Evolutionary conservation across 2,329 filamentous ascomycete genomes (phyloP), one percentile per base, ranked within the genome.

Genomic region (Sporothrix pseudoabietina): DNA sequence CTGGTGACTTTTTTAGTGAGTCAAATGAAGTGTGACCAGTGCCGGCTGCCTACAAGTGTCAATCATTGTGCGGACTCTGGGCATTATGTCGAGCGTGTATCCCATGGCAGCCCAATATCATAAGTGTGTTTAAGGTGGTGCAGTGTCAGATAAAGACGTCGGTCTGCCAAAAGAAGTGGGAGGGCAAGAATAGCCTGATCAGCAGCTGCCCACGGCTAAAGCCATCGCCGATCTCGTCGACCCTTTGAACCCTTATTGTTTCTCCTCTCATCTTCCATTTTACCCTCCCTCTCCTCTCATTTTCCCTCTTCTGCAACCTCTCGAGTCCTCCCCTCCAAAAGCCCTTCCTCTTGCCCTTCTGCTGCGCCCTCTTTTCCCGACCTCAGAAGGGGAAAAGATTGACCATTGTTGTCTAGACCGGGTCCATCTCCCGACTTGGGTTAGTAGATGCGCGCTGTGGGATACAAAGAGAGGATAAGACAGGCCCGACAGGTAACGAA

Each of bases 381-480:
- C 39, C 39, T 44, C 39, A 66, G 5, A 47, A 30, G 5, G 61
- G 61, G 12, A 66, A 47, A 30, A 47, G 61, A 66, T 66, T 7
- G 39, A 16, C 61, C 61, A 47, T 47, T 47, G 61, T 41, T 19
- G 4, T 66, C 61, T 47, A 66, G 61, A 47, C 61, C 61, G 61
- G 39, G n/a, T 6, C 61, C 61, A 66, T 66, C 39, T n/a, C 57
- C 61, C 39, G 61, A 66, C 61, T 66, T 22, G 41, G 61, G 32
- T 16, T 66, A 66, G 61, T 66, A 39, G 61, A 66, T 66, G 39
- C 10, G 35, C 6, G 61, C 39, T 47, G 61, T 47, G 39, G 61
- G 39, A 9, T 47, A n/a, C 61, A 65, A 47, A 41, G 6, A 44
- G 14, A 16, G 26, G 26, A 19, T 16, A 30, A 61, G n/a, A 61